Evolutionary conservation across 83 land plant species (phyloP), one percentile per base, ranked within the genome.

Genomic region (Larix sibirica): DNA sequence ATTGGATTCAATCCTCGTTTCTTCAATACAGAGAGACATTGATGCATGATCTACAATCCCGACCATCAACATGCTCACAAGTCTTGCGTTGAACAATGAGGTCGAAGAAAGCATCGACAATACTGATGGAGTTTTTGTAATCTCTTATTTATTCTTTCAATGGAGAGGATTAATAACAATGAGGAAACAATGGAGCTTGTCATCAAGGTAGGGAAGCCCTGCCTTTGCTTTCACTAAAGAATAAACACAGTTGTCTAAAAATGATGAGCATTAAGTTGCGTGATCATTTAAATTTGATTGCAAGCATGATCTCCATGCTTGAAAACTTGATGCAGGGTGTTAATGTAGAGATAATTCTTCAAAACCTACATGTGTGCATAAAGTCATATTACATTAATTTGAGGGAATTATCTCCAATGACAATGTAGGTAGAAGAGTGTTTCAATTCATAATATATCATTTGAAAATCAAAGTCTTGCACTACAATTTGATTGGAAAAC

Each of bases 171-270:
- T 47, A 47, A 9, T 47, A 24, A n/a, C 0, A n/a, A 20, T 10
- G 7, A 18, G 42, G 26, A 20, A 20, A 64, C 6, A n/a, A 23
- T 7, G 66, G 9, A 64, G 38, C 87, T 92, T 31, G 84, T 88
- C 50, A 60, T 33, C 6, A 91, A 86, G 6, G 95, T 92, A 3
- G 96, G 95, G 91, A 91, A 85, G 94, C 94, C 16, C 82, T 94
- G 16, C 84, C 90, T 18, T 88, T 95, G 87, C 83, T 96, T 64
- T 87, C 90, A 24, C 44, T 92, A 59, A 87, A 90, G 21, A 94
- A 88, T 73, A 24, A 71, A 77, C 77, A 60, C 9, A 90, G 91
- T 69, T 94, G 97, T 69, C 73, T 93, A 8, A 94, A 85, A 58
- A 62, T 90, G 44, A 89, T 90, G 77, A 65, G 78, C 6, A 92